Evolutionary conservation across 2,329 filamentous ascomycete genomes (phyloP).

Genomic region (Boeremia exigua): DNA sequence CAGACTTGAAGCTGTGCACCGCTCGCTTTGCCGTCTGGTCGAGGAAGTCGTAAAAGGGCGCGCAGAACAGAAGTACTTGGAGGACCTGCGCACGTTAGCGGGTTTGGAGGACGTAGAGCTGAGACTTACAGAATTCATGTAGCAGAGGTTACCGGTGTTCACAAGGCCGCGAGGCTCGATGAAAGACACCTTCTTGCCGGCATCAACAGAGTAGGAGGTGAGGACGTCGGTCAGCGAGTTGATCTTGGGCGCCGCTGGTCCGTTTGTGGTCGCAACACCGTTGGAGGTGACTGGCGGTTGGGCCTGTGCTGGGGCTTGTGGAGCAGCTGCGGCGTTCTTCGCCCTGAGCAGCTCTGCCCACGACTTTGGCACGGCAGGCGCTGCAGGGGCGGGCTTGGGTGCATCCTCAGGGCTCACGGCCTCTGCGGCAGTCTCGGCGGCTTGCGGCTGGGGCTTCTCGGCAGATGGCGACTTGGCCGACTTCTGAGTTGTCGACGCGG

Average conservation of each 20-base stretch:
- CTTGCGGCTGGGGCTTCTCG: constrained; percentile 23
- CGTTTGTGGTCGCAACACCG: constrained; percentile 45
- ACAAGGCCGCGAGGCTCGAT: constrained; percentile 91
- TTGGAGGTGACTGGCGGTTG: constrained; percentile 30
- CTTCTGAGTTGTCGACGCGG: constrained; percentile 45
- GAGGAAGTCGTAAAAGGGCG: constrained; percentile 92
- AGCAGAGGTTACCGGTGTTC: constrained; percentile 99
- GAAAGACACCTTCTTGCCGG: constrained; percentile 73
- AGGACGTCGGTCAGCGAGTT: constrained; percentile 79
- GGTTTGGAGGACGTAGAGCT: background rate
- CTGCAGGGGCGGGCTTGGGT: constrained; percentile 44
- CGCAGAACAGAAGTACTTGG: constrained; percentile 92
- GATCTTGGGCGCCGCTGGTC: constrained; percentile 56
- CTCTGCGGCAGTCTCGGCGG: constrained; percentile 22
- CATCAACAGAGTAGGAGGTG: constrained; percentile 71
- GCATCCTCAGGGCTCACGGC: constrained; percentile 39
- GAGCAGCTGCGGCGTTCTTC: constrained; percentile 50
- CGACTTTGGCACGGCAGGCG: constrained; percentile 61
- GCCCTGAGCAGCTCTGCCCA: constrained; percentile 73
- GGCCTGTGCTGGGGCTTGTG: constrained; percentile 28
- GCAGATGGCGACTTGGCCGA: constrained; percentile 37
- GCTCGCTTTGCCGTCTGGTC: constrained; percentile 85
- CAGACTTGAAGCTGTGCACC: constrained; percentile 90
- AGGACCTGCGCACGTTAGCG: constrained; percentile 70
- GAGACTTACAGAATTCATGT: constrained; percentile 93